Evolutionary conservation across 352 stramenopile species (phyloP).

Genomic region (Globisporangium solare): DNA sequence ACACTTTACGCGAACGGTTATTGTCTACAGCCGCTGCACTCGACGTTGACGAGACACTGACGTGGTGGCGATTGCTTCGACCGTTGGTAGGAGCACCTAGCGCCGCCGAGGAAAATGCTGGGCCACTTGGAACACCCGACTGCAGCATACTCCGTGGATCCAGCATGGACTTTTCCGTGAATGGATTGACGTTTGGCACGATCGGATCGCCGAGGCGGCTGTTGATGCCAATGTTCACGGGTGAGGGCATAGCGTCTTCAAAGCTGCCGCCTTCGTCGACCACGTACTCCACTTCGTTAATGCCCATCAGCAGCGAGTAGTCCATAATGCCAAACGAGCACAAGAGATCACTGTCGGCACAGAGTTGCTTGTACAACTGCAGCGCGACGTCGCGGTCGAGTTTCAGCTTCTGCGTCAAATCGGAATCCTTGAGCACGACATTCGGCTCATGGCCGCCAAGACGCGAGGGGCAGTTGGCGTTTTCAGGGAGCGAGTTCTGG

Average conservation of each 20-base stretch:
- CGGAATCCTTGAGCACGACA: constrained; percentile 86
- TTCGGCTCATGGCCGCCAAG: constrained; percentile 84
- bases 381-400: constrained; percentile 64
- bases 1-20: constrained; percentile 47
- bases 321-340: constrained; percentile 91
- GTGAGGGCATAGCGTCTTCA: constrained; percentile 27
- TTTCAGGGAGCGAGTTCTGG: constrained; percentile 59
- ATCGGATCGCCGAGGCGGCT: constrained; percentile 6
- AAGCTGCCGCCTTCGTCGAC: constrained; percentile 59
- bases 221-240: constrained; percentile 21
- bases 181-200: constrained; percentile 51
- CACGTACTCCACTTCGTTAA: constrained; percentile 87
- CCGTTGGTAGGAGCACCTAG: background rate
- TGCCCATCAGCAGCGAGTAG: constrained; percentile 88
- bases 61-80: constrained; percentile 37
- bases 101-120: background rate
- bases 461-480: constrained; percentile 66
- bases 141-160: constrained; percentile 36
- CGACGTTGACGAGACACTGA: constrained; percentile 55
- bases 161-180: constrained; percentile 63
- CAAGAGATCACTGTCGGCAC: constrained; percentile 75
- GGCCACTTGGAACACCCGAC: background rate
- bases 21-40: constrained; percentile 12
- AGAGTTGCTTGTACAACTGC: constrained; percentile 74
- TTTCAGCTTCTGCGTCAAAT: constrained; percentile 87